phyloP scores from a whole-genome alignment of 257 asterid species.

The Forsythia viridissima region DNA sequence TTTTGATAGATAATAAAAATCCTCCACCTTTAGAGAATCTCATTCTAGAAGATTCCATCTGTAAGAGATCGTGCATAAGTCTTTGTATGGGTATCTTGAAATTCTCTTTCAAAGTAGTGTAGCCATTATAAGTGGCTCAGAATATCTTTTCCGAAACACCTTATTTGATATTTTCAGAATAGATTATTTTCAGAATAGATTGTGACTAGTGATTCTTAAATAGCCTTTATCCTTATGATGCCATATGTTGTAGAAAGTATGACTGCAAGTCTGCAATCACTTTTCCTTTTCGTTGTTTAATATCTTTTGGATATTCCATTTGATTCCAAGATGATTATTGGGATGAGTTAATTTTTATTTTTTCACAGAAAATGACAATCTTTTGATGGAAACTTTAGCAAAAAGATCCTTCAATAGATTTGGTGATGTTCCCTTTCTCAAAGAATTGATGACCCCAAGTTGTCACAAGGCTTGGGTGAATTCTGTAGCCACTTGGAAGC shows the following conservation, averaged over 20 bases:
- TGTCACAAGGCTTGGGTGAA: not conserved
- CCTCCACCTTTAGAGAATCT: conserved; percentile 7
- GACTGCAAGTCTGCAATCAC: not conserved
- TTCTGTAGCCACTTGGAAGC: conserved; percentile 20
- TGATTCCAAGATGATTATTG: not conserved
- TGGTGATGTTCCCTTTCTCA: not conserved
- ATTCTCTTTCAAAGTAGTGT: not conserved
- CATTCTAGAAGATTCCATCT: conserved; percentile 10
- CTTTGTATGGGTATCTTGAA: conserved; percentile 5
- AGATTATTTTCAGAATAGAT: no score
- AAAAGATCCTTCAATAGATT: not conserved
- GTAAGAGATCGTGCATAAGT: not conserved
- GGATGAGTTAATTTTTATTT: not conserved
- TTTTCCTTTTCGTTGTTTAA: not conserved
- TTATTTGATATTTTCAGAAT: not conserved
- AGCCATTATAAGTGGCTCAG: conserved; percentile 21
- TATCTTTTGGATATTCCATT: not conserved
- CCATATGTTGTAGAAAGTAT: conserved; percentile 11
- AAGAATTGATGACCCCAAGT: not conserved
- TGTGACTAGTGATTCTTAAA: not conserved
- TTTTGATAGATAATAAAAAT: not conserved
- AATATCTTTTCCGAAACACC: conserved; percentile 5
- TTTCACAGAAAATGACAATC: not conserved
- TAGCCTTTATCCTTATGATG: not conserved
- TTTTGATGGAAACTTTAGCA: not conserved